Evolutionary conservation across 2,329 filamentous ascomycete species (phyloP).

Genomic region (Elsinoe batatas): DNA sequence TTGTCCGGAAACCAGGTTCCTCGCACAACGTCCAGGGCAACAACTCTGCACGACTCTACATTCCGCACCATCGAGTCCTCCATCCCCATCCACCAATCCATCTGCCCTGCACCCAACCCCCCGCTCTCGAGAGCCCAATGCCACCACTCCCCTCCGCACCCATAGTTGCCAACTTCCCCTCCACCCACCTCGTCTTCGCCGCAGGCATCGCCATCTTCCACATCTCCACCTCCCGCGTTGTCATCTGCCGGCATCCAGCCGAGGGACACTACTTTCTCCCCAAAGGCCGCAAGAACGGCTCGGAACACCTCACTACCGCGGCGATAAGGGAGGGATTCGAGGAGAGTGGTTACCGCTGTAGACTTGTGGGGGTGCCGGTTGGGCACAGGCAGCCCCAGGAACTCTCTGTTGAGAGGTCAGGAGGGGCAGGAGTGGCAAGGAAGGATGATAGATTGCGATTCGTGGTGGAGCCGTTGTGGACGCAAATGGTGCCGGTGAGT

Average conservation of each 20-base stretch:
- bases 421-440: slow-evolving; percentile 15
- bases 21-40: no score
- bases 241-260: slow-evolving; percentile 36
- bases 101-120: background rate
- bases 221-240: slow-evolving; percentile 35
- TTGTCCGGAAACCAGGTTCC: no score
- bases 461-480: slow-evolving; percentile 38
- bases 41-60: no score
- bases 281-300: slow-evolving; percentile 39
- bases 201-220: slow-evolving; percentile 44
- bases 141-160: slow-evolving; percentile 18
- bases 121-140: background rate
- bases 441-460: slow-evolving; percentile 21
- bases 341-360: slow-evolving; percentile 42
- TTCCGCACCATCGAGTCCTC: no score
- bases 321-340: slow-evolving; percentile 43
- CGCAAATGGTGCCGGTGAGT: slow-evolving; percentile 33
- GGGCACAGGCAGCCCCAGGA: slow-evolving; percentile 35
- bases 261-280: slow-evolving; percentile 40
- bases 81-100: background rate
- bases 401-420: background rate
- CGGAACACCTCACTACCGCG: slow-evolving; percentile 33
- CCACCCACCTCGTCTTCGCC: slow-evolving; percentile 25
- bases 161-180: slow-evolving; percentile 20
- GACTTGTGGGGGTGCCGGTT: slow-evolving; percentile 38